These are phyloP conservation scores for Mallotus nudiflorus DNA, from an alignment of 345 rosid species.

Conservation along the genomic window DNA sequence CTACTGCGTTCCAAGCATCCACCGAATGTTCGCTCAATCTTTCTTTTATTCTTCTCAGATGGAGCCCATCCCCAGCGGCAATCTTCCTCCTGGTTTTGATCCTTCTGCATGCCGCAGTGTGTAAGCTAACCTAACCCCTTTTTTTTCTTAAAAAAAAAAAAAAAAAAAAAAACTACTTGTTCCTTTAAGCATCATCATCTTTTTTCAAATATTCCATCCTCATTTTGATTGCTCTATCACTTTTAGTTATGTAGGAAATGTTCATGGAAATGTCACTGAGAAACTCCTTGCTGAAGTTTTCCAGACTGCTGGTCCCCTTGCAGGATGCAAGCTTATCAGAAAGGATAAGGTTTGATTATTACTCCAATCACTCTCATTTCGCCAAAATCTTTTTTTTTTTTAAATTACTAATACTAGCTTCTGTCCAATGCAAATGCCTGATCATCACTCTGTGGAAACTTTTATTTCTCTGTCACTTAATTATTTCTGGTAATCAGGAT, in stretches of 20 bases:
- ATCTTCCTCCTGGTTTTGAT: constrained; percentile 36
- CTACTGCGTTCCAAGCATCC: too few relatives aligned
- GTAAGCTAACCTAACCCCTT: constrained; percentile 20
- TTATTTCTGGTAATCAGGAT: too few relatives aligned
- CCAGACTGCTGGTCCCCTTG: constrained; percentile 32
- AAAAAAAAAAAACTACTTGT: neutral
- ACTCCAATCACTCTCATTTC: too few relatives aligned
- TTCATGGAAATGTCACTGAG: constrained; percentile 35
- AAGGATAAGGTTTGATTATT: constrained; percentile 36
- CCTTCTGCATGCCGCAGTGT: constrained; percentile 33
- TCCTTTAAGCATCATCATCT: neutral
- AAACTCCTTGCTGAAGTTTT: constrained; percentile 36
- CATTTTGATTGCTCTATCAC: constrained; percentile 6
- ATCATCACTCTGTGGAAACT: too few relatives aligned
- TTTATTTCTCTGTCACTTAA: too few relatives aligned
- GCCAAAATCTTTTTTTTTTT: neutral
- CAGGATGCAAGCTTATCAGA: constrained; percentile 33
- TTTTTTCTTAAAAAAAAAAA: too few relatives aligned
- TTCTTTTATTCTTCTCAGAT: constrained; percentile 3
- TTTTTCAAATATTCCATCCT: neutral
- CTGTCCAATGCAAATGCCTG: too few relatives aligned
- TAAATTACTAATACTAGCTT: too few relatives aligned
- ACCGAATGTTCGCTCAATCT: too few relatives aligned
- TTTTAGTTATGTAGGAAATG: constrained; percentile 36
- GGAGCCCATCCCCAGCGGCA: constrained; percentile 34